Evolutionary conservation across 495 filamentous ascomycete species (phyloP).

Genomic region (Coniosporium apollinis): DNA sequence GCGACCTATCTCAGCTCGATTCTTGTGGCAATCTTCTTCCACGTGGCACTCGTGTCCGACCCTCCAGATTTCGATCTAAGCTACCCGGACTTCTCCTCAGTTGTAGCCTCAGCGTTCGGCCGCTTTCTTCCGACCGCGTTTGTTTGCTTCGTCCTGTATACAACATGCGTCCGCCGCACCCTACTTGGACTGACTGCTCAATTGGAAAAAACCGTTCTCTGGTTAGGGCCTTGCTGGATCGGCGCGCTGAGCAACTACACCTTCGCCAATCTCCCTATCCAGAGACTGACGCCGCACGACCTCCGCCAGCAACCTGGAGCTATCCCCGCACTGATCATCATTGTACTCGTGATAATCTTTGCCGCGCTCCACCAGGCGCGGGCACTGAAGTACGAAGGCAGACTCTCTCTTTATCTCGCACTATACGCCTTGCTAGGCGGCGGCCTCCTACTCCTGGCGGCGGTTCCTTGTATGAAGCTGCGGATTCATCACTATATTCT

Average conservation of each 20-base stretch:
- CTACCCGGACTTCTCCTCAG: constrained; percentile 30
- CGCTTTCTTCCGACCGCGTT: constrained; percentile 66
- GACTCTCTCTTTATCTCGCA: constrained; percentile 50
- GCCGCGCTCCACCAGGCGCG: constrained; percentile 54
- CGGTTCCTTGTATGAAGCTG: background rate
- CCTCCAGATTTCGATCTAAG: constrained; percentile 42
- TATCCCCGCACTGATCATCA: constrained; percentile 46
- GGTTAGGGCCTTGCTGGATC: constrained; percentile 59
- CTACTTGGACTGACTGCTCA: constrained; percentile 44
- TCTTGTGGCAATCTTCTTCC: constrained; percentile 58
- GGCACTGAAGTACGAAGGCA: constrained; percentile 56
- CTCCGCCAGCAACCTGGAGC: constrained; percentile 64
- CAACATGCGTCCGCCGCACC: constrained; percentile 40
- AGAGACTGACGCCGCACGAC: constrained; percentile 60
- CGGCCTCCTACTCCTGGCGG: background rate
- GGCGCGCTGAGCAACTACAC: constrained; percentile 73
- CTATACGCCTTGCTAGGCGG: constrained; percentile 3
- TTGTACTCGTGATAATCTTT: constrained; percentile 42
- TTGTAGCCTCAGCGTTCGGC: constrained; percentile 54
- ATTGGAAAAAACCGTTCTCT: constrained; percentile 56
- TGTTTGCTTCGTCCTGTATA: constrained; percentile 55
- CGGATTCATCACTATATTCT: constrained; percentile 2
- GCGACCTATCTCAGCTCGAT: constrained; percentile 53
- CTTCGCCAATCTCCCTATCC: constrained; percentile 67
- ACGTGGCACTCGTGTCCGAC: constrained; percentile 66